phyloP scores from a whole-genome alignment of 495 filamentous ascomycete species.

The Hypoxylon subgilvum region DNA sequence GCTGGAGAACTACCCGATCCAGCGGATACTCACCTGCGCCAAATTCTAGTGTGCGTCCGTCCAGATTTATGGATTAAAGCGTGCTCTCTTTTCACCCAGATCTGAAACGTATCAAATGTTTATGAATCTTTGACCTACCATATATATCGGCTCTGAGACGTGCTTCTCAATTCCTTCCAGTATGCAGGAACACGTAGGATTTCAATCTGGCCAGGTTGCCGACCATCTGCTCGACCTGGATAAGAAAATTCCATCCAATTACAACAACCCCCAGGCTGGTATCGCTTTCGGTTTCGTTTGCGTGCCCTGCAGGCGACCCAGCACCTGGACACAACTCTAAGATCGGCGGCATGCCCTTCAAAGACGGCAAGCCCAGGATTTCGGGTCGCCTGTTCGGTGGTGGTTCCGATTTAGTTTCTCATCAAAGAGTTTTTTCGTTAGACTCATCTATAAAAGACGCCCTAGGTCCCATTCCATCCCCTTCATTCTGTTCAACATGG shows the following conservation, averaged over 20 bases:
- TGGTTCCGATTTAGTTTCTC: conserved; percentile 1
- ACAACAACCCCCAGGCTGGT: not conserved
- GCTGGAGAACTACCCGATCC: too few relatives aligned
- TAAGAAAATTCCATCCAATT: too few relatives aligned
- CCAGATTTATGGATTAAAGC: too few relatives aligned
- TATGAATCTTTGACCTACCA: too few relatives aligned
- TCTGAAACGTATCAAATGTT: too few relatives aligned
- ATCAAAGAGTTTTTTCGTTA: not conserved
- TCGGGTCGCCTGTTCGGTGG: conserved; percentile 12
- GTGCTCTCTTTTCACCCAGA: too few relatives aligned
- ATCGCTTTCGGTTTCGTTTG: conserved; percentile 31
- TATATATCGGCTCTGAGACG: not conserved
- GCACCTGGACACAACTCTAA: conserved; percentile 1
- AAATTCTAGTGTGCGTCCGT: too few relatives aligned
- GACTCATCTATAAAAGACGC: conserved; percentile 20
- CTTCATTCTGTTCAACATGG: too few relatives aligned
- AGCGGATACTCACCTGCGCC: too few relatives aligned
- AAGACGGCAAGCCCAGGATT: not conserved
- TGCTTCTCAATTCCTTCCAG: not conserved
- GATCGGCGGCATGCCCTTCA: conserved; percentile 14
- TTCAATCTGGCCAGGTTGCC: not conserved
- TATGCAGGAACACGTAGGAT: conserved; percentile 11
- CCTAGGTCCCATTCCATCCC: conserved; percentile 1
- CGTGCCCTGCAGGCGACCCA: too few relatives aligned
- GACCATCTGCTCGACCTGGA: too few relatives aligned